Conservation (phyloP, 148 eudicot species). For the Fallopia convolvulus region DNA sequence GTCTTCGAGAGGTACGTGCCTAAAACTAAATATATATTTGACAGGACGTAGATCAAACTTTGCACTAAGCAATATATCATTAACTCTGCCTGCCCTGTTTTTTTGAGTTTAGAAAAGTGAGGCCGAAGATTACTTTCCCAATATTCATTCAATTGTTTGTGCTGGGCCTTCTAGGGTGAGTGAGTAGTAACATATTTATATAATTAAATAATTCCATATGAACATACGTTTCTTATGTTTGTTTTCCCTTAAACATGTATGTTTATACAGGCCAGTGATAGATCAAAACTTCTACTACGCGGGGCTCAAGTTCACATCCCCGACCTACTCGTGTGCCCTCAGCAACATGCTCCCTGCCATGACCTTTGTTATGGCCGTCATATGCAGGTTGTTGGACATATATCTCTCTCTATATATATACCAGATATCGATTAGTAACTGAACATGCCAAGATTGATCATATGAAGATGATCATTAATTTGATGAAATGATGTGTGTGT, state of each 20-base stretch:
- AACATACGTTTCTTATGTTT: not conserved
- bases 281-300: conserved; percentile 93
- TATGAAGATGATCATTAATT: too few relatives aligned
- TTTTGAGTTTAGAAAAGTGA: conserved; percentile 36
- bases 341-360: conserved; percentile 98
- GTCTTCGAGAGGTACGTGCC: conserved; percentile 47
- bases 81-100: not conserved
- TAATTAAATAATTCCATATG: too few relatives aligned
- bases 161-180: conserved; percentile 87
- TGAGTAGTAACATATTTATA: not conserved
- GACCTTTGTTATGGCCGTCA: conserved; percentile 83
- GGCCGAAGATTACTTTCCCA: conserved; percentile 69
- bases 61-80: too few relatives aligned
- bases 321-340: conserved; percentile 97
- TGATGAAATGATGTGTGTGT: conserved; percentile 24
- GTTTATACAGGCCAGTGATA: conserved; percentile 61
- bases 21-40: too few relatives aligned
- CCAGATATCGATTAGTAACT: too few relatives aligned
- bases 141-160: conserved; percentile 66
- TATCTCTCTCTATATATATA: too few relatives aligned
- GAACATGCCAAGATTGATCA: too few relatives aligned
- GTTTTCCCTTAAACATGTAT: too few relatives aligned
- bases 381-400: too few relatives aligned
- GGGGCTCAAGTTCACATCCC: conserved; percentile 84
- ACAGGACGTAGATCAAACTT: too few relatives aligned